These are phyloP conservation scores for Emmonsiellopsis sp. DNA, from an alignment of 2,329 filamentous ascomycete genomes.

Conservation along the genomic window DNA sequence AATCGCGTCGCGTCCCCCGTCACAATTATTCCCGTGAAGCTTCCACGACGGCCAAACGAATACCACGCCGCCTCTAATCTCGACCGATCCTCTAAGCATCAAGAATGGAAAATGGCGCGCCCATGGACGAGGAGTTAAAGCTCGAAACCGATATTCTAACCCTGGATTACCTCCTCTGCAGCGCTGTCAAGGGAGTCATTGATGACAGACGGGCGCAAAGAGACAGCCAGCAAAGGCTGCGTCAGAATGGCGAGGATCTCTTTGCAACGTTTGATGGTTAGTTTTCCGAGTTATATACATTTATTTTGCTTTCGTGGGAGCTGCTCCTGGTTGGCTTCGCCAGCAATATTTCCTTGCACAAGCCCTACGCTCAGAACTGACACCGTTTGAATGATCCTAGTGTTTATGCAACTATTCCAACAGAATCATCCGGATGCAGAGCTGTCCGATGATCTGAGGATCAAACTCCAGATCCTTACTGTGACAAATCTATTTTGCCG, in stretches of 20 bases:
- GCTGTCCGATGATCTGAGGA: conserved; percentile 31
- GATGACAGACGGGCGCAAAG: conserved; percentile 17
- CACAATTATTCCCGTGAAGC: too few relatives aligned
- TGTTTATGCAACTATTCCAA: conserved; percentile 36
- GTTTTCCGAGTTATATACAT: conserved; percentile 4
- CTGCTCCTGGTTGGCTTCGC: too few relatives aligned
- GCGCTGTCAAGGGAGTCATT: conserved; percentile 35
- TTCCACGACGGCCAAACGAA: too few relatives aligned
- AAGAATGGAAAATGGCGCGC: neutral
- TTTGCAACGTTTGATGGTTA: conserved; percentile 20
- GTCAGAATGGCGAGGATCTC: conserved; percentile 14
- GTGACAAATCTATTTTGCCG: conserved; percentile 38
- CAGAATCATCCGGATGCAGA: conserved; percentile 26
- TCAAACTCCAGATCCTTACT: conserved; percentile 41
- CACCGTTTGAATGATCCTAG: conserved; percentile 15
- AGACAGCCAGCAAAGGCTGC: conserved; percentile 1
- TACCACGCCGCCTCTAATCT: too few relatives aligned
- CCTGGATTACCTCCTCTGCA: conserved; percentile 46
- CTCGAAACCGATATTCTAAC: conserved; percentile 45
- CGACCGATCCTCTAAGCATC: too few relatives aligned
- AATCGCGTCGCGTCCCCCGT: too few relatives aligned
- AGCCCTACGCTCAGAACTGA: too few relatives aligned
- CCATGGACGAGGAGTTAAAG: neutral
- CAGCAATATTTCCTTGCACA: too few relatives aligned
- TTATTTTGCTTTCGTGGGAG: neutral